Evolutionary conservation across 2,329 filamentous ascomycete species (phyloP), one percentile per base, ranked within the genome.

Genomic region (Penicillium expansum): DNA sequence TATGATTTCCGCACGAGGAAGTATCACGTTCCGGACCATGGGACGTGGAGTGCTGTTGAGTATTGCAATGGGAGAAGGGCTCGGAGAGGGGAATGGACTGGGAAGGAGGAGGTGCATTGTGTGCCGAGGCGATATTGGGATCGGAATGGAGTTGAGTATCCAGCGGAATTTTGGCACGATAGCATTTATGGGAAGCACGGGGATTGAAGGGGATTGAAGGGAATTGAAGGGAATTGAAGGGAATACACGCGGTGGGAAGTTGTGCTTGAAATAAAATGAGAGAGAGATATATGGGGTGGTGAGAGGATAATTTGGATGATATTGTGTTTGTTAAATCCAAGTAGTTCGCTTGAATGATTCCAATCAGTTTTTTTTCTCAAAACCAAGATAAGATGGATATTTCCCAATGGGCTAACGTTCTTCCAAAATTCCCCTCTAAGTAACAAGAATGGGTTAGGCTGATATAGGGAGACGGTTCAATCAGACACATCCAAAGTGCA

Each of bases 1-100:
- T 74, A 74, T 50, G 69, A 73, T 55, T 74, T 72, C 52, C 67
- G 68, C 27, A 66, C 56, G 35, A 69, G 71, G 33, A 71, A 55
- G 52, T 74, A 74, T 52, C 43, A 35, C 1, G 53, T 70, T 16
- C 68, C 69, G 1, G 66, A 73, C 48, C 16, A 51, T 32, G 62
- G 58, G 24, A 69, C 66, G 9, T 74, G 72, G 73, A 67, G 67
- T 49, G 42, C 55, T 33, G 70, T 71, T 11, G 52, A 68, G 49
- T 73, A 70, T 58, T 70, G 68, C 22, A 55, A 66, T 60, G 62
- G 54, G 1, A 37, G 48, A 16, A 45, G 52, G 32, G 45, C 48
- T 29, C 22, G 29, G 30, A 55, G 50, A n/a, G 41, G 30, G 43
- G 47, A 24, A 32, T 51, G 51, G 54, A n/a, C 35, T 27, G 18